phyloP scores from a whole-genome alignment of 805 yeast species.

The Kregervanrija pseudodelftensis region DNA sequence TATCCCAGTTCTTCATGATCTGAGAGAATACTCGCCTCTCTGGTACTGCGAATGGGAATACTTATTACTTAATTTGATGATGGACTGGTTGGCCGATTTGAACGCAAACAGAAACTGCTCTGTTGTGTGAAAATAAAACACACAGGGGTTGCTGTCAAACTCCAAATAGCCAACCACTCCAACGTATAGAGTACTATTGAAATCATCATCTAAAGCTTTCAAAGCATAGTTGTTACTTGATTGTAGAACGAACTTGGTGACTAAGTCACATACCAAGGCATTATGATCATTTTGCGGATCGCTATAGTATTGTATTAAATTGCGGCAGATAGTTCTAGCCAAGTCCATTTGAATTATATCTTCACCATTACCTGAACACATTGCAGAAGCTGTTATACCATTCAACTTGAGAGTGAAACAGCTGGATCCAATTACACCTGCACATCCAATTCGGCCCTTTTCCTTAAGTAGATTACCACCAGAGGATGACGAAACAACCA shows the following conservation, averaged over 20 bases:
- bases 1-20: too few relatives aligned
- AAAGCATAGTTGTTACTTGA: conserved; percentile 9
- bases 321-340: conserved; percentile 26
- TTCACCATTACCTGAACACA: conserved; percentile 54
- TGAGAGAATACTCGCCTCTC: too few relatives aligned
- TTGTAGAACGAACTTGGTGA: conserved; percentile 11
- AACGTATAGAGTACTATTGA: conserved; percentile 14
- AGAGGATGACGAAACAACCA: conserved; percentile 35
- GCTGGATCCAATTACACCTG: conserved; percentile 39
- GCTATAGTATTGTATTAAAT: conserved; percentile 2
- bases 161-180: conserved; percentile 21
- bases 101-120: conserved; percentile 19
- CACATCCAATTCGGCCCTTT: conserved; percentile 48
- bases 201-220: conserved; percentile 14
- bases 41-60: too few relatives aligned
- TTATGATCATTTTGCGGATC: conserved; percentile 2
- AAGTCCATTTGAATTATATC: conserved; percentile 40
- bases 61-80: too few relatives aligned
- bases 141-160: conserved; percentile 1
- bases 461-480: conserved; percentile 48
- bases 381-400: conserved; percentile 26
- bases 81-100: neutral
- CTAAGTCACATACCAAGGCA: conserved; percentile 13
- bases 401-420: too few relatives aligned
- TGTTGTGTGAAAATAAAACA: conserved; percentile 23